Conservation (phyloP, 2,329 filamentous ascomycete species). For the Aspergillus sclerotialis region DNA sequence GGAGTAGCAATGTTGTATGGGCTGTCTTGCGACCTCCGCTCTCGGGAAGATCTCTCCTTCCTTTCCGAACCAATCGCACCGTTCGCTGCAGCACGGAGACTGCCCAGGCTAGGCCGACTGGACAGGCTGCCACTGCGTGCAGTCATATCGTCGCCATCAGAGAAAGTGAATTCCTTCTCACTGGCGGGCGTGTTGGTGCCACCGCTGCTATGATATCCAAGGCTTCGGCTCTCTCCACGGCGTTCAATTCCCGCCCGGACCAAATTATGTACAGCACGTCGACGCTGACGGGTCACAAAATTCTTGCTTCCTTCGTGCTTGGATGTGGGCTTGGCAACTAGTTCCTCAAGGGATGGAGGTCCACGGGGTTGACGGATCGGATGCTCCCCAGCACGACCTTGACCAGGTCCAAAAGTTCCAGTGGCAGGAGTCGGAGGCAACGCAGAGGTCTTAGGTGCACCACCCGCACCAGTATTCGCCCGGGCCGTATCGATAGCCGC, state of each 20-base stretch:
- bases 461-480: conserved; percentile 47
- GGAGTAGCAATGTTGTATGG: conserved; percentile 57
- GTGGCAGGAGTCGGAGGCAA: conserved; percentile 75
- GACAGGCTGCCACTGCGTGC: conserved; percentile 75
- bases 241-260: conserved; percentile 84
- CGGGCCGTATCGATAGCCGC: conserved; percentile 38
- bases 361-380: conserved; percentile 88
- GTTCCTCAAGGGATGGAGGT: conserved; percentile 84
- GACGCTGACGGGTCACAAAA: conserved; percentile 86
- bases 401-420: conserved; percentile 85
- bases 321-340: conserved; percentile 79
- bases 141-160: conserved; percentile 67
- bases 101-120: conserved; percentile 65
- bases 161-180: conserved; percentile 65
- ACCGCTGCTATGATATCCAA: conserved; percentile 54
- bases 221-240: conserved; percentile 63
- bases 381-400: conserved; percentile 88
- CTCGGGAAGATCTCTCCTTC: conserved; percentile 58
- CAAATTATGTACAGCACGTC: conserved; percentile 84
- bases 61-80: conserved; percentile 85
- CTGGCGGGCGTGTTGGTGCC: conserved; percentile 86
- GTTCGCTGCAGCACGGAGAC: conserved; percentile 69
- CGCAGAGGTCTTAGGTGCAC: conserved; percentile 69
- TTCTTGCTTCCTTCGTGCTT: conserved; percentile 96
- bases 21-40: conserved; percentile 48